Base-by-base conservation (phyloP, 176 grass and related monocot species). In the Saccharum officinarum region DNA sequence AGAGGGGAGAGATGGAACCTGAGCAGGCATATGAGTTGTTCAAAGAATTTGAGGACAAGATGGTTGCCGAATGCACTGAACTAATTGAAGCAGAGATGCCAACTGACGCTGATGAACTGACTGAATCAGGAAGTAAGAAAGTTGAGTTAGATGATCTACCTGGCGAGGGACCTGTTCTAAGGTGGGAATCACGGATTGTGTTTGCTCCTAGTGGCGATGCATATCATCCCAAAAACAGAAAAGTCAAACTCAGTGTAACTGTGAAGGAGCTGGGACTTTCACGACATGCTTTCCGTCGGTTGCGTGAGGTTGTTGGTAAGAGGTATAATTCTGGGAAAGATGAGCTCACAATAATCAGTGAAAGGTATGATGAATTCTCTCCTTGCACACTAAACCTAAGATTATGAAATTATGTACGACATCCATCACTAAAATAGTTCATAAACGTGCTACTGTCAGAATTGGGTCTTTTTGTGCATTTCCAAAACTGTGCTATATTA, bases 211-310 rank as follows among this genome's bases (percentile, higher is more conserved):
- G 93, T 81, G 96, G 91, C 9, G 89, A 94, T 83, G 85, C 96
- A 71, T 98, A 88, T 84, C 93, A 98, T 82, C 96, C 93, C 2
- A 94, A 98, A 85, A 95, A 98, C 67, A 95, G 91, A 61, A 94
- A 92, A 90, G 96, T 95, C 46, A 95, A 95, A 87, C 89, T 95
- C 80, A 83, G 91, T 87, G 91, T 98, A 63, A 95, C 96, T 8
- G 86, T 98, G 22, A 93, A 94, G 75, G 96, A 98, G 79, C 85
- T 95, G 40, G 91, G 96, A 60, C 91, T 98, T 85, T 92, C 93
- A 72, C 75, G 85, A 17, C 84, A 98, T 89, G 93, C 93, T 66
- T 90, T 82, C 79, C 67, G 76, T 68, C 86, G 96, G 74, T 83
- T 98, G 28, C 85, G 96, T 73, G 96, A 90, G 61, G 73, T 98